phyloP scores from a whole-genome alignment of 805 yeast genomes.

The Kluyveromyces dobzhanskii region DNA sequence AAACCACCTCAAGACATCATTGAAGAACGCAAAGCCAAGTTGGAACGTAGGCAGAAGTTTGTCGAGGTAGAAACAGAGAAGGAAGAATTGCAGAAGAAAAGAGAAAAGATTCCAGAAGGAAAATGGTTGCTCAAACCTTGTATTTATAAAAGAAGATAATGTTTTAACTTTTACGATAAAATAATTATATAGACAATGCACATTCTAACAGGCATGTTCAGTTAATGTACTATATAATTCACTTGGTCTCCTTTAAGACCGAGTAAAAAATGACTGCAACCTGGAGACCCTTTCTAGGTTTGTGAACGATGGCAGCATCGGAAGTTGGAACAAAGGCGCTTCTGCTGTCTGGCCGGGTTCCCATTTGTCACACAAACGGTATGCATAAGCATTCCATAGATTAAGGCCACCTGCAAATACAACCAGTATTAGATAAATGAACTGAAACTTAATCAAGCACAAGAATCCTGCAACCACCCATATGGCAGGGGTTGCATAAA shows the following conservation, averaged over 20 bases:
- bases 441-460: conserved; percentile 70
- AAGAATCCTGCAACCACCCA: conserved; percentile 72
- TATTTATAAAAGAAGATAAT: conserved; percentile 77
- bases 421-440: conserved; percentile 56
- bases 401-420: conserved; percentile 64
- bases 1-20: conserved; percentile 70
- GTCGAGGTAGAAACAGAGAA: conserved; percentile 61
- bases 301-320: conserved; percentile 20
- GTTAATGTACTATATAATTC: not conserved
- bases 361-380: conserved; percentile 86
- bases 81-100: conserved; percentile 48
- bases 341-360: conserved; percentile 32
- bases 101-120: conserved; percentile 59
- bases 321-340: conserved; percentile 9
- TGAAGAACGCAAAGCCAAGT: conserved; percentile 51
- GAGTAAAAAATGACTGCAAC: conserved; percentile 21
- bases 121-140: conserved; percentile 93
- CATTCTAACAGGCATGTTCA: not conserved
- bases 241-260: not conserved
- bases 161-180: too few species aligned
- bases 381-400: conserved; percentile 79
- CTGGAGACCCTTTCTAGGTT: conserved; percentile 19
- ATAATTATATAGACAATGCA: not conserved
- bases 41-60: conserved; percentile 57
- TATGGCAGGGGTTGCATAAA: conserved; percentile 64